Evolutionary conservation across 2,329 filamentous ascomycete species (phyloP).

Genomic region (Xylaria sp.): DNA sequence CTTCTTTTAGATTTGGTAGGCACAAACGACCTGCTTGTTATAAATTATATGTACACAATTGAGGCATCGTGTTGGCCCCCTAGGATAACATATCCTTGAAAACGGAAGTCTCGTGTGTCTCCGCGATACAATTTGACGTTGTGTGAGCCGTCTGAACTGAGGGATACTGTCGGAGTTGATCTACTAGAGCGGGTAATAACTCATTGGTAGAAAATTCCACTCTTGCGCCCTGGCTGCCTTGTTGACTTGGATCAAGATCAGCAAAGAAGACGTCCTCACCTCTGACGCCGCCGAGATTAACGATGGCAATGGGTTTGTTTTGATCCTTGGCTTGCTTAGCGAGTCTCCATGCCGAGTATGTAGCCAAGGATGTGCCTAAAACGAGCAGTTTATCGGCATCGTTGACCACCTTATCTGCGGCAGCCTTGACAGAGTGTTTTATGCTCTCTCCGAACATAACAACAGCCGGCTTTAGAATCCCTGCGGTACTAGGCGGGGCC

Average conservation of each 20-base stretch:
- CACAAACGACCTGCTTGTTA: slow-evolving; percentile 20
- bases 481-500: slow-evolving; percentile 68
- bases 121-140: slow-evolving; percentile 31
- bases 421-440: slow-evolving; percentile 67
- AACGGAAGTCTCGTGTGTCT: slow-evolving; percentile 43
- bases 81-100: slow-evolving; percentile 68
- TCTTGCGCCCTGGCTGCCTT: slow-evolving; percentile 59
- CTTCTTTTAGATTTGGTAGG: slow-evolving; percentile 53
- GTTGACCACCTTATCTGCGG: slow-evolving; percentile 82
- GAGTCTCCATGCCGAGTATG: slow-evolving; percentile 92
- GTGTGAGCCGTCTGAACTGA: slow-evolving; percentile 23
- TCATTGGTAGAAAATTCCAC: slow-evolving; percentile 63
- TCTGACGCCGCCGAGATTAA: slow-evolving; percentile 85
- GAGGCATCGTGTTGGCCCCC: slow-evolving; percentile 10
- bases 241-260: slow-evolving; percentile 57
- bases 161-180: slow-evolving; percentile 50
- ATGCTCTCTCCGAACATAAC: slow-evolving; percentile 98
- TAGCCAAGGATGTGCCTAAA: slow-evolving; percentile 88
- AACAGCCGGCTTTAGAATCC: slow-evolving; percentile 89
- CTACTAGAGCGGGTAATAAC: slow-evolving; percentile 62
- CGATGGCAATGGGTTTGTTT: slow-evolving; percentile 82
- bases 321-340: slow-evolving; percentile 82
- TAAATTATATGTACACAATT: slow-evolving; percentile 15
- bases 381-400: slow-evolving; percentile 76
- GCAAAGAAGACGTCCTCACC: slow-evolving; percentile 77